phyloP scores from a whole-genome alignment of 495 filamentous ascomycete species.

The Aspergillus asperescens region DNA sequence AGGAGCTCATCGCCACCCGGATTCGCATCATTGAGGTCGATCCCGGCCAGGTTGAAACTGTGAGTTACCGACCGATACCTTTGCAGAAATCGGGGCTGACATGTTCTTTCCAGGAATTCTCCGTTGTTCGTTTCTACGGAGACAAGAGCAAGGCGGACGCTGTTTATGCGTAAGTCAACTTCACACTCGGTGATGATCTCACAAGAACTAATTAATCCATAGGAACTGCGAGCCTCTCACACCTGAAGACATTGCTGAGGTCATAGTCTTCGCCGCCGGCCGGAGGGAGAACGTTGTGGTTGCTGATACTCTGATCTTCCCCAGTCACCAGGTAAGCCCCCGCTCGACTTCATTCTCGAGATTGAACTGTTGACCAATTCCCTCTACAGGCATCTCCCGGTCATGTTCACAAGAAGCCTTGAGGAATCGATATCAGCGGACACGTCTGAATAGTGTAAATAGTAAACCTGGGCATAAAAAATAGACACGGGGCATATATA shows the following conservation, averaged over 20 bases:
- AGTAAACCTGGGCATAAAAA: neutral
- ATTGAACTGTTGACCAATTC: neutral
- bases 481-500: neutral
- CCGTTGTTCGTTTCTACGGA: constrained; percentile 84
- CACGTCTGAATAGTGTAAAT: neutral
- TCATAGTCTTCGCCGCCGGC: constrained; percentile 85
- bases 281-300: constrained; percentile 92
- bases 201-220: neutral
- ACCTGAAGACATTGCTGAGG: constrained; percentile 90
- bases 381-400: constrained; percentile 1
- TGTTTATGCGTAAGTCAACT: constrained; percentile 72
- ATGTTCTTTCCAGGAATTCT: constrained; percentile 64
- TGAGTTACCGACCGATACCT: constrained; percentile 31
- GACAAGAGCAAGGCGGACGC: constrained; percentile 94
- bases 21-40: constrained; percentile 91
- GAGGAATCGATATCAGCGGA: neutral
- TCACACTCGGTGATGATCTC: constrained; percentile 1
- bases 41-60: constrained; percentile 94
- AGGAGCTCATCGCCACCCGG: constrained; percentile 80
- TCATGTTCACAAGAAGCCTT: neutral
- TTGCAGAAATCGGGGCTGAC: neutral
- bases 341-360: neutral
- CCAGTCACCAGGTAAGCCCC: constrained; percentile 75
- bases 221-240: constrained; percentile 88
- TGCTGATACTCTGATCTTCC: constrained; percentile 86